These are phyloP conservation scores for Brassica carinata DNA, from an alignment of 345 rosid species.

Conservation along the genomic window DNA sequence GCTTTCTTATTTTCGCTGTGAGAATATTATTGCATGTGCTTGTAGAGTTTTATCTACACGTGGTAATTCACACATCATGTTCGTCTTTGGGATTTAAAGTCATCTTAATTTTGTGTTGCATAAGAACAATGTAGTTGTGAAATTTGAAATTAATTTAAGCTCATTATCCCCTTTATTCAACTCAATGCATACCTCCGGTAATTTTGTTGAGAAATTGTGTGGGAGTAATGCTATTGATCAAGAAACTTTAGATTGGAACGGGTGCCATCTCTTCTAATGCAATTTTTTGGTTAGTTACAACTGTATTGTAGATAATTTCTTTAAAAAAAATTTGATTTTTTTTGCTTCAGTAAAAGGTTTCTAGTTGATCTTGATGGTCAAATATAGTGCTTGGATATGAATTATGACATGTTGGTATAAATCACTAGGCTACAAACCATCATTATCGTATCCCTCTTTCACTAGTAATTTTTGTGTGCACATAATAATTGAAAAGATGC, in stretches of 20 bases:
- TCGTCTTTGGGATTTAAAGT: slow-evolving; percentile 6
- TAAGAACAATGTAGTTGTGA: background rate
- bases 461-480: background rate
- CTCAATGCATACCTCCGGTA: background rate
- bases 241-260: background rate
- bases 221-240: background rate
- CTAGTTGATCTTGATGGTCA: background rate
- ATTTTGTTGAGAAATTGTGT: background rate
- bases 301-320: background rate
- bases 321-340: background rate
- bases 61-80: slow-evolving; percentile 20
- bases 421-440: background rate
- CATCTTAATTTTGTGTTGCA: background rate
- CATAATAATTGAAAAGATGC: background rate
- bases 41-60: slow-evolving; percentile 28
- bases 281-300: background rate
- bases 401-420: background rate
- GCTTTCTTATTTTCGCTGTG: background rate
- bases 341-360: background rate
- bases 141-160: background rate
- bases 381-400: background rate
- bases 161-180: background rate
- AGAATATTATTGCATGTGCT: slow-evolving; percentile 22
- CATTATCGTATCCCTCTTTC: background rate
- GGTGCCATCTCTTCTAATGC: background rate